Conservation (phyloP, 2,329 filamentous ascomycete genomes). For the Alternaria viburni region DNA sequence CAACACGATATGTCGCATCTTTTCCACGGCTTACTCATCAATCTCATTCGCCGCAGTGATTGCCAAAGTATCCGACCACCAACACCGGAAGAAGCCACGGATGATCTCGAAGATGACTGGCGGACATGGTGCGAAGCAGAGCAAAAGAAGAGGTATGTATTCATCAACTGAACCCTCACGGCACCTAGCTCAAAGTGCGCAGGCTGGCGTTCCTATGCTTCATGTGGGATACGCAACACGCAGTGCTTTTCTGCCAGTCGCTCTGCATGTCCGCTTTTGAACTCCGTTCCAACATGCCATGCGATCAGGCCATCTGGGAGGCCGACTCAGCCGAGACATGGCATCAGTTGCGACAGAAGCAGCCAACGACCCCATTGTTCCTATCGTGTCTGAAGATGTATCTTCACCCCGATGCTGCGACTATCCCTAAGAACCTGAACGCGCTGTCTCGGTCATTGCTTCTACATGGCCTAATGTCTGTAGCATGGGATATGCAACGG, state of each 20-base stretch:
- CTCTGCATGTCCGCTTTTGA: slow-evolving; percentile 72
- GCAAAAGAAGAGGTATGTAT: slow-evolving; percentile 61
- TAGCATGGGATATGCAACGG: slow-evolving; percentile 67
- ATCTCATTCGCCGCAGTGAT: slow-evolving; percentile 60
- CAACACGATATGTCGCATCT: slow-evolving; percentile 69
- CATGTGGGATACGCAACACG: slow-evolving; percentile 71
- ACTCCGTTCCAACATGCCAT: slow-evolving; percentile 63
- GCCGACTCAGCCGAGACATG: slow-evolving; percentile 61
- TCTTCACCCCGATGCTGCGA: slow-evolving; percentile 52
- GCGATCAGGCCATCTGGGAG: slow-evolving; percentile 63
- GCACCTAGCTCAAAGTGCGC: neutral
- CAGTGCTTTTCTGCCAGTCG: slow-evolving; percentile 69
- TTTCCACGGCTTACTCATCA: slow-evolving; percentile 63
- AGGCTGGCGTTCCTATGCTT: slow-evolving; percentile 66
- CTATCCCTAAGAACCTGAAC: slow-evolving; percentile 53
- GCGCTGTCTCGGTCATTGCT: slow-evolving; percentile 61
- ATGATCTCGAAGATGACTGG: slow-evolving; percentile 58
- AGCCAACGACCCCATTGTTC: slow-evolving; percentile 53
- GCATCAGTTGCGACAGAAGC: slow-evolving; percentile 51
- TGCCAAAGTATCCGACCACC: slow-evolving; percentile 56
- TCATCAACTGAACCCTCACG: neutral
- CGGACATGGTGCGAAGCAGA: slow-evolving; percentile 61
- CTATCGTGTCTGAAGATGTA: slow-evolving; percentile 63
- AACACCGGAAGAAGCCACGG: slow-evolving; percentile 41
- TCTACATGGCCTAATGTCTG: slow-evolving; percentile 67